A percentile compares a stretch with the other conserved stretches of the same genome.
phyloP scores from a whole-genome alignment of 2,329 filamentous ascomycete species.

The Nectriaceae sp. region DNA sequence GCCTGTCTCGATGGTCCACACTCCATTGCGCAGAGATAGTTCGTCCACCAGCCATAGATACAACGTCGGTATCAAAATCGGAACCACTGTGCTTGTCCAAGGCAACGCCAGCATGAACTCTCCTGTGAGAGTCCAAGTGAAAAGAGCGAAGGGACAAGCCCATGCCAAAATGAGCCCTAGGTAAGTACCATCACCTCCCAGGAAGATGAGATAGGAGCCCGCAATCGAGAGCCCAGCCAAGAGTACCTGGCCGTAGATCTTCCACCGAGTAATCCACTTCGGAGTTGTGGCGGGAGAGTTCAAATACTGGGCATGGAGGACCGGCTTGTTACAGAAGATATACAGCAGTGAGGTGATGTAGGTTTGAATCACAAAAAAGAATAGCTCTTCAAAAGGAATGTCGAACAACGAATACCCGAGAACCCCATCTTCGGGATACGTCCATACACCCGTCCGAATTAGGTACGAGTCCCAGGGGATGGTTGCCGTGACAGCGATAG shows the following conservation, averaged over 20 bases:
- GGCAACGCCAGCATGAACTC: slow-evolving; percentile 65
- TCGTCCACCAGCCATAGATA: slow-evolving; percentile 76
- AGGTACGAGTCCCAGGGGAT: slow-evolving; percentile 79
- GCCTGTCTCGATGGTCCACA: slow-evolving; percentile 68
- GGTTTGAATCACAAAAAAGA: slow-evolving; percentile 78
- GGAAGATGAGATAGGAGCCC: background rate
- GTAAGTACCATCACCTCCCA: slow-evolving; percentile 58
- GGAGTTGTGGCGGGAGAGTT: slow-evolving; percentile 8
- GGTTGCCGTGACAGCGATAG: slow-evolving; percentile 61
- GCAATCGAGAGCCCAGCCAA: slow-evolving; percentile 33
- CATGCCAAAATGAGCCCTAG: slow-evolving; percentile 70
- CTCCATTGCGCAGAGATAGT: slow-evolving; percentile 65
- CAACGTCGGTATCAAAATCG: slow-evolving; percentile 64
- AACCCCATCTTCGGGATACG: slow-evolving; percentile 67
- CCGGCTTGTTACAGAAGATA: slow-evolving; percentile 64
- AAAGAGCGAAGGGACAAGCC: slow-evolving; percentile 65
- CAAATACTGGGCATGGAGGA: slow-evolving; percentile 52
- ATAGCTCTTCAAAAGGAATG: slow-evolving; percentile 73
- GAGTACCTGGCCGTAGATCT: slow-evolving; percentile 50
- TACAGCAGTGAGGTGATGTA: slow-evolving; percentile 73
- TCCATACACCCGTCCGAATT: slow-evolving; percentile 69
- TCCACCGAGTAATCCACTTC: slow-evolving; percentile 26
- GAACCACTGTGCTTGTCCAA: slow-evolving; percentile 54
- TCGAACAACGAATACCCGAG: slow-evolving; percentile 61
- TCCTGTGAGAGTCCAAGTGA: slow-evolving; percentile 65